Evolutionary conservation across 163 green algal genomes (phyloP), one percentile per base, ranked within the genome.

Genomic region (Picocystis sp.): DNA sequence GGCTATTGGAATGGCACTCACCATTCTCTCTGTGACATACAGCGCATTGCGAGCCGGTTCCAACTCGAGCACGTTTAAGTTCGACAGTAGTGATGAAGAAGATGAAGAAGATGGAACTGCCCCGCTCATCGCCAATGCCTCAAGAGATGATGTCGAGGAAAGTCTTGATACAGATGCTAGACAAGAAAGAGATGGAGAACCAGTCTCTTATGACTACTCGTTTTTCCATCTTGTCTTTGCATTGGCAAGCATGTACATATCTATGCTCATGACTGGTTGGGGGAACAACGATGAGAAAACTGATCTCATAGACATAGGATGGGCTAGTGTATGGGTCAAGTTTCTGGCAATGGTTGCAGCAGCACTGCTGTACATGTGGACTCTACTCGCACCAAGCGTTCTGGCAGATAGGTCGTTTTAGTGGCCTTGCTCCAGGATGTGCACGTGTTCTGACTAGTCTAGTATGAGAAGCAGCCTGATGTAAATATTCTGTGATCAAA

Each of bases 191-290:
- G 47, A 25, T 33, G 44, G 44, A 50, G 53, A 73, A 17, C 77
- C 80, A 0, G 78, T 96, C 11, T 72, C 60, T 8, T 99, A 99
- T 79, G 92, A 82, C 72, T 97, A 97, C 75, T 62, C 59, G 22
- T 95, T 96, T 76, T 99, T 99, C 71, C 90, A 99, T 73, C 50
- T 93, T 50, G 83, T 99, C 43, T 97, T 99, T 66, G 84, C 86
- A 2, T 71, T 95, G 43, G 90, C 88, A 1, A 81, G 62, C 68
- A 88, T 91, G 75, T 55, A 43, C 48, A 21, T 57, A 14, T 83
- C 81, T 22, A 99, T 99, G 90, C 79, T 99, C 22, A 83, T 97
- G 74, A 97, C 88, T 2, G 83, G 83, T 1, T 92, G 81, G 82
- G 82, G 82, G 43, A 66, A 50, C 23, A 52, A 52, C 35, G 50